phyloP scores from a whole-genome alignment of 768 basidiomycete genomes.

The Tricholoma saponaceum region DNA sequence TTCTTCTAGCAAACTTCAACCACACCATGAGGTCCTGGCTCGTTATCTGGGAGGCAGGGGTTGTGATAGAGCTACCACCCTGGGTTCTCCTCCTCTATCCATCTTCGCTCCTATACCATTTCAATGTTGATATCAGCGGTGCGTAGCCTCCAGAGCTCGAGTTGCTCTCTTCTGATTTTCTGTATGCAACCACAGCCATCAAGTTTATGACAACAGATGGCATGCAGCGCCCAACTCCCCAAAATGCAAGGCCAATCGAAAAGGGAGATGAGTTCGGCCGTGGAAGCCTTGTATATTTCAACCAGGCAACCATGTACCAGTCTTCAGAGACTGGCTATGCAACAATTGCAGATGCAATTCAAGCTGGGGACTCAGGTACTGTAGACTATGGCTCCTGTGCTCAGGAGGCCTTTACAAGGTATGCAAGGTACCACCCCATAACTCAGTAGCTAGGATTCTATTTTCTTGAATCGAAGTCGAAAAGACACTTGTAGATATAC shows the following conservation, averaged over 20 bases:
- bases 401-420: neutral
- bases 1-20: slow-evolving; percentile 19
- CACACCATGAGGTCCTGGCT: slow-evolving; percentile 22
- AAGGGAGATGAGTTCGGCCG: neutral
- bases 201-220: neutral
- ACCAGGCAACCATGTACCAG: neutral
- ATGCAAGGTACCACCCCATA: neutral
- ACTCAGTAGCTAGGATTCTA: too few relatives aligned
- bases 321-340: neutral
- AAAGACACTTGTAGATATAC: too few relatives aligned
- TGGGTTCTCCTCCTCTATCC: slow-evolving; percentile 27
- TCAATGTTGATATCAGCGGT: slow-evolving; percentile 27
- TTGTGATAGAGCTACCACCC: slow-evolving; percentile 28
- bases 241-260: neutral
- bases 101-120: slow-evolving; percentile 29
- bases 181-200: neutral
- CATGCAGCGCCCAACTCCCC: neutral
- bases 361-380: neutral
- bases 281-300: neutral
- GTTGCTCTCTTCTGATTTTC: neutral
- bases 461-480: too few relatives aligned
- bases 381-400: neutral
- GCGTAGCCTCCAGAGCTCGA: slow-evolving; percentile 1
- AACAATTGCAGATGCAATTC: neutral
- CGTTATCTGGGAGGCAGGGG: slow-evolving; percentile 30